These are phyloP conservation scores for Entelexis sorbosivorans DNA, from an alignment of 1,139 yeast species.

Conservation along the genomic window DNA sequence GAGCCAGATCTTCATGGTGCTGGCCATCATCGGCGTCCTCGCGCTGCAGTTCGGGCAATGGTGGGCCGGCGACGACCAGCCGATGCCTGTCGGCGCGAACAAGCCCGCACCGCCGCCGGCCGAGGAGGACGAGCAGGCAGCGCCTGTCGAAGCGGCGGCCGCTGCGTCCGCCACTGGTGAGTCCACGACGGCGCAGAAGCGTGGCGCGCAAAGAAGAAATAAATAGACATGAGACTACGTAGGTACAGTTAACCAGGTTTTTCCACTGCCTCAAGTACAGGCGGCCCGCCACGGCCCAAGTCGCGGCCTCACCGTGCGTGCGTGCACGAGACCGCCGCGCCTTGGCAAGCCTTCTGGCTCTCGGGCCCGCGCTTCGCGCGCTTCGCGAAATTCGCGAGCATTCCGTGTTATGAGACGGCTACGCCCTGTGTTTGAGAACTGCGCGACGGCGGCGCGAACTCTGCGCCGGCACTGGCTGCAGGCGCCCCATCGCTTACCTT, in stretches of 20 bases:
- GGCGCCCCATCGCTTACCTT: neutral
- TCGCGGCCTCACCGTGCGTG: too few relatives aligned
- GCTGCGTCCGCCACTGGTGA: neutral
- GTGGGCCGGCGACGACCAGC: constrained; percentile 49
- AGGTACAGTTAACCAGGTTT: neutral
- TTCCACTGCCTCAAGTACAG: too few relatives aligned
- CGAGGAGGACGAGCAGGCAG: constrained; percentile 7
- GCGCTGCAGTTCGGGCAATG: constrained; percentile 80
- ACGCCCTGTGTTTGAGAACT: constrained; percentile 4
- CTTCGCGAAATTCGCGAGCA: too few relatives aligned
- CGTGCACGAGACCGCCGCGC: too few relatives aligned
- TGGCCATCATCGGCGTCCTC: constrained; percentile 64
- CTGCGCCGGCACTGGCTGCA: neutral
- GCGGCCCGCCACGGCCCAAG: too few relatives aligned
- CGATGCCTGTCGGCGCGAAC: neutral
- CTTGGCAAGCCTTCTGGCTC: too few relatives aligned
- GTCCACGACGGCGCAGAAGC: constrained; percentile 7
- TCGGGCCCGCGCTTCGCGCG: too few relatives aligned
- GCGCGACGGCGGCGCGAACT: neutral
- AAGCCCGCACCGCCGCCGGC: constrained; percentile 1
- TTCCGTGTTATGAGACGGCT: neutral
- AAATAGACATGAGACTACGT: constrained; percentile 1
- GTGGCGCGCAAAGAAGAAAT: constrained; percentile 5
- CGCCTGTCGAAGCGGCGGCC: constrained; percentile 6
- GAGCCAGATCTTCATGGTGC: constrained; percentile 62